Evolutionary conservation across 2,329 filamentous ascomycete species (phyloP), one percentile per base, ranked within the genome.

Genomic region (Clonostachys chloroleuca): DNA sequence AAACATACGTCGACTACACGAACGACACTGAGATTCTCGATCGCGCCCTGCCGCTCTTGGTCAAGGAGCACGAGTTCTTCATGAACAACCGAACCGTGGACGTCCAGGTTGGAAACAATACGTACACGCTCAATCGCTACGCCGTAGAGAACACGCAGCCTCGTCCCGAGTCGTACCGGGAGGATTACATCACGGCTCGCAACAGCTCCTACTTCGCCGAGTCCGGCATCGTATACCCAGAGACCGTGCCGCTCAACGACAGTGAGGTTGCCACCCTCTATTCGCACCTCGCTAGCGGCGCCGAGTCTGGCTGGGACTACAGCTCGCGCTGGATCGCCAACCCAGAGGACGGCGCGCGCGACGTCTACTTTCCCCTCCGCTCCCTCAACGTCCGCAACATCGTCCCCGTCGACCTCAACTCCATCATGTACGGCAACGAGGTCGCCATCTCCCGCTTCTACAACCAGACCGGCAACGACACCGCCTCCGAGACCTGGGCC

Each of bases 261-360:
- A 66, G 71, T 0, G 63, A 83, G 52, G 74, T 74, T 51, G 74
- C 67, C 2, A 58, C 59, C 1, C 63, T 86, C 5, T 87, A 86
- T 55, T 68, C 74, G 30, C 80, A 86, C 56, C 69, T 87, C 4
- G 83, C 84, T 16, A 77, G 75, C 13, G 83, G 82, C 12, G 84
- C 84, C 17, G 84, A 87, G 60, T 80, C 76, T 6, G 83, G 84
- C 30, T 81, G 79, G 76, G 84, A 87, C 59, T 87, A 85, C 55
- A 69, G 65, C 9, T 65, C 74, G 1, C 76, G 84, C 44, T 86
- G 78, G 77, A 64, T 86, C 37, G 64, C 67, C 10, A 75, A 72
- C 18, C 82, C 82, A 0, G 59, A 64, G 5, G 82, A 86, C 56
- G 81, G 83, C 7, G 74, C 74, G 34, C 63, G 68, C 24, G 80